A percentile compares a stretch with the other conserved stretches of the same genome.
These are phyloP conservation scores for Anthracocystis panici-leucophaei DNA, from an alignment of 1,284 basidiomycete species.

Conservation along the genomic window DNA sequence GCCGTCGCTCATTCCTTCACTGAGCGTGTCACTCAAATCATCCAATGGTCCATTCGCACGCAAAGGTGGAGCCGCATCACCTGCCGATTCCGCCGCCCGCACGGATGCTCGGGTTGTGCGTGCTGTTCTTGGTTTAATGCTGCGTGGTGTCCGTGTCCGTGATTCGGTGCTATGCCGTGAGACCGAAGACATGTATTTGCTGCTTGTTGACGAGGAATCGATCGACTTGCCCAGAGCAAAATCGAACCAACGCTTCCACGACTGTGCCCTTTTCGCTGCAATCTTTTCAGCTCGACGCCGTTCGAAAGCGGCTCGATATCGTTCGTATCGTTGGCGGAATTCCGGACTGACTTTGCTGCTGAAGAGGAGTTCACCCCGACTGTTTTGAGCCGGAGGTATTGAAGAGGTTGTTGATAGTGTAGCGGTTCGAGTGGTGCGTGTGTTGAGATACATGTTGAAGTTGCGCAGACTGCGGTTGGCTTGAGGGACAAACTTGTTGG, in stretches of 20 bases:
- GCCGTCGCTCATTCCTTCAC: slow-evolving; percentile 21
- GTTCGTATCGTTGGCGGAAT: slow-evolving; percentile 92
- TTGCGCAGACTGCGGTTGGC: slow-evolving; percentile 90
- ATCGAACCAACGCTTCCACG: slow-evolving; percentile 50
- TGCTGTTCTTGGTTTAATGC: slow-evolving; percentile 10
- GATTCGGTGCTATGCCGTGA: slow-evolving; percentile 1
- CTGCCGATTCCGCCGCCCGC: slow-evolving; percentile 1
- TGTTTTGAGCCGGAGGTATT: slow-evolving; percentile 88
- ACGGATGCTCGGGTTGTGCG: slow-evolving; percentile 11
- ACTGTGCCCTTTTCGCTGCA: slow-evolving; percentile 45
- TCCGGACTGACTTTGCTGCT: slow-evolving; percentile 83
- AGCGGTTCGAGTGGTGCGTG: slow-evolving; percentile 74
- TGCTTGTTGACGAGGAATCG: not conserved
- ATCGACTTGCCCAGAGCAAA: slow-evolving; percentile 18
- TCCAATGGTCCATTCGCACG: slow-evolving; percentile 9
- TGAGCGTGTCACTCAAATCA: slow-evolving; percentile 27
- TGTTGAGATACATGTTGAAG: slow-evolving; percentile 97
- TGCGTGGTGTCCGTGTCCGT: slow-evolving; percentile 5
- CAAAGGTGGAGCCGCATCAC: not conserved
- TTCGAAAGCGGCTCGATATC: slow-evolving; percentile 92
- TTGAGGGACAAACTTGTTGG: slow-evolving; percentile 97
- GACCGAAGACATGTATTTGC: slow-evolving; percentile 1
- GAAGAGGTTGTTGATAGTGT: slow-evolving; percentile 71
- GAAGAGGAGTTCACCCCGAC: slow-evolving; percentile 95
- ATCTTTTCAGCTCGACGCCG: slow-evolving; percentile 77